Base-by-base conservation (phyloP, 1,284 basidiomycete genomes). In the Wallemia hederae region DNA sequence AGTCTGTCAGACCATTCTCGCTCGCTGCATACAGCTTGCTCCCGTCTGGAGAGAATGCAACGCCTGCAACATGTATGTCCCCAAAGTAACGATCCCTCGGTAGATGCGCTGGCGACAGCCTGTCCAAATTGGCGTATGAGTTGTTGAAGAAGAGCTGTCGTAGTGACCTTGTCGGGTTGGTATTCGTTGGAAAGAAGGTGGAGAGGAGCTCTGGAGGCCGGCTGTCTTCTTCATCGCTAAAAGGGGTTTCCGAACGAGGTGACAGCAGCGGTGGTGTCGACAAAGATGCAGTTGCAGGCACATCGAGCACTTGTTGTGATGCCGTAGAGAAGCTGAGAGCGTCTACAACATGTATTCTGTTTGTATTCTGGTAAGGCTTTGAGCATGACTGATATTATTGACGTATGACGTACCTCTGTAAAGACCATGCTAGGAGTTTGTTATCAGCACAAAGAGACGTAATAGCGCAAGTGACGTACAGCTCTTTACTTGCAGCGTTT, bases 381-480 rank as follows among this genome's bases (percentile, higher is more conserved):
- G 33, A 34, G n/a, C 14, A 34, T 11, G 33, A 34, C 14, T 34
- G 33, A 34, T 14, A n/a, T 14, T 34, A n/a, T 34, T 56, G 11
- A 58, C 22, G 34, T 29, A 39, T 64, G 3, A 29, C 77, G 60
- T 63, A 84, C 83, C 77, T 87, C 85, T n/a, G 85, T 83, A 70
- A 86, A 88, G 0, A 77, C 78, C 76, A 88, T 77, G n/a, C n/a
- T n/a, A n/a, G n/a, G n/a, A n/a, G n/a, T n/a, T n/a, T n/a, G n/a
- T n/a, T n/a, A n/a, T n/a, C n/a, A n/a, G n/a, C n/a, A n/a, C n/a
- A n/a, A n/a, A n/a, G n/a, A n/a, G n/a, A n/a, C n/a, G n/a, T n/a
- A n/a, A n/a, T n/a, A n/a, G n/a, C n/a, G n/a, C n/a, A n/a, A n/a
- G n/a, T n/a, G n/a, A n/a, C n/a, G n/a, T n/a, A n/a, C 2, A 85